Base-by-base conservation (phyloP, 208 protist genomes). In the Acanthamoeba royreba region DNA sequence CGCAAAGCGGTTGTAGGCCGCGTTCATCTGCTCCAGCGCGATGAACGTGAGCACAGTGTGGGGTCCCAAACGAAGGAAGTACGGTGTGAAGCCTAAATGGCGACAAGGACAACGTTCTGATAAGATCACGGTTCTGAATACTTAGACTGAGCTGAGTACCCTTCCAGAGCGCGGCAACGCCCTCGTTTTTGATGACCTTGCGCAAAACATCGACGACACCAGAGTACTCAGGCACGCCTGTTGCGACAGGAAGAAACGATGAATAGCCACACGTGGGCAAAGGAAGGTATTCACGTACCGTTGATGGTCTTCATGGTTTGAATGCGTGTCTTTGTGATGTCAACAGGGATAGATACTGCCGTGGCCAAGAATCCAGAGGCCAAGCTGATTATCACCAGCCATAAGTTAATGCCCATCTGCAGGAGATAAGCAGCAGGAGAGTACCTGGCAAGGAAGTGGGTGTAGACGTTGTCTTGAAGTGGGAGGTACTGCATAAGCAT, bases 321-420 rank as follows among this genome's bases (percentile, higher is more conserved):
- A 33, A 97, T 53, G 43, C 94, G 87, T 5, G 96, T 96, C 92
- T 97, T 97, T 33, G 92, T 72, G 55, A 97, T 95, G 85, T 97
- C 96, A 40, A 95, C 61, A 22, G 96, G 96, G 28, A 97, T 53
- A 25, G 87, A 94, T 17, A 95, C 79, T 22, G 72, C 77, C 33
- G 94, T 94, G 22, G 96, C 83, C 58, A 93, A 25, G 31, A 97
- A 85, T 3, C 96, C 96, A 2, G 93, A 91, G 52, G 22, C 45
- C 49, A 86, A 93, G 40, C 35, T 93, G 52, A 35, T 69, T 17
- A 22, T 8, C 81, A 40, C 28, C 66, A 15, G 33, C n/a, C n/a
- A 77, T 33, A 33, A 42, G 19, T 45, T 28, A 45, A 88, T 31
- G 19, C 17, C 35, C 79, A 40, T 22, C 17, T 31, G 22, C 17